Base-by-base conservation (phyloP, 164 flowering plant genomes). In the Euptelea pleiosperma region DNA sequence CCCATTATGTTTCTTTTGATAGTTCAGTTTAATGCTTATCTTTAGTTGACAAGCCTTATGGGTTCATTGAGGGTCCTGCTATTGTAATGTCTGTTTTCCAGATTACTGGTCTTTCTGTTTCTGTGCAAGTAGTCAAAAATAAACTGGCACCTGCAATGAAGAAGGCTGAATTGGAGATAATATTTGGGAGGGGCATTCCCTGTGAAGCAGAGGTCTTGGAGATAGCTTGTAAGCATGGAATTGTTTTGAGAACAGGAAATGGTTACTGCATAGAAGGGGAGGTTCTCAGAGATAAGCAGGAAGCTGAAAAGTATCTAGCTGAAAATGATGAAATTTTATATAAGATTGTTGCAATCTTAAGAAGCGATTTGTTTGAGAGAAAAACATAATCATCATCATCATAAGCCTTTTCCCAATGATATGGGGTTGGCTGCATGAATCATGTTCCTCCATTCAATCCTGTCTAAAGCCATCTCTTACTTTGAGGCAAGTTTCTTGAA, bases 61-160 rank as follows among this genome's bases (percentile, higher is more conserved):
- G 51, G 50, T 25, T 22, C 12, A 0, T 14, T 45, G 31, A 15
- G 25, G 34, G 26, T 21, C 42, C 16, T 47, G 8, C 44, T 15
- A 21, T 52, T 29, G 7, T 30, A 30, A n/a, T 43, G n/a, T 28
- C n/a, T 56, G 2, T 46, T 24, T 36, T 55, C 37, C 54, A 89
- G 96, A 61, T 73, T 52, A 79, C 76, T 25, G 96, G 96, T 39
- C 77, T 88, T 47, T 73, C 67, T 41, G 65, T 88, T 51, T 66
- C 77, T 42, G 87, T 79, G 29, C 73, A 91, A 77, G 89, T 91
- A 43, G 78, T 82, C 61, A 91, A 88, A 72, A 88, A 88, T 45
- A 91, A 86, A 64, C 63, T 91, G 65, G 80, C 89, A 42, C 85
- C 86, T 24, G 74, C 84, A 40, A 76, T 67, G 81, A 77, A 76